Base-by-base conservation (phyloP, 2,329 filamentous ascomycete genomes). In the Fusarium papillatum region DNA sequence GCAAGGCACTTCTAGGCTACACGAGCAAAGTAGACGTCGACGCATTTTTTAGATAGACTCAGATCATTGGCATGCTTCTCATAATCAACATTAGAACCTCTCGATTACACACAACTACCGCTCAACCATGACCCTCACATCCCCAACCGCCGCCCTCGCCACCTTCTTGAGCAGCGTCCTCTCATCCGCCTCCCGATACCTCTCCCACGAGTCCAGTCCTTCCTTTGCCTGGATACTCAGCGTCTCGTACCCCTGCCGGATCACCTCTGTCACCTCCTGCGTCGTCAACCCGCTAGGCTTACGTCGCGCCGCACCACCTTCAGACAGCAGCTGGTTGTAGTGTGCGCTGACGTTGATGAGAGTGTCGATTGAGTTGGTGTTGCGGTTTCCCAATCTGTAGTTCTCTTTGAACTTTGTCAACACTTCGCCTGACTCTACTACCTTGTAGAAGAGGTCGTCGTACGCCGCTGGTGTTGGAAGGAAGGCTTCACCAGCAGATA, bases 401-500 rank as follows among this genome's bases (percentile, higher is more conserved):
- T 91, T 93, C 73, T 95, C 92, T 48, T 95, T 92, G 85, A 98
- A 98, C 81, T 95, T 95, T 38, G 89, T 86, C 26, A 98, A 89
- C 16, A 95, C 90, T 61, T 98, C 95, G 14, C 96, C 95, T 3
- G 93, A 94, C 84, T 99, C 97, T 31, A 98, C 95, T 3, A 98
- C 90, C 85, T 99, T 99, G 90, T 99, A 99, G 86, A 99, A 98
- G 0, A 99, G 88, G 81, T 99, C 97, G 80, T 99, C 97, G 83
- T 98, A 98, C 2, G 95, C 93, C 22, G 94, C 91, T 1, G 95
- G 93, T 36, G 94, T 95, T 0, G 96, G 97, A 10, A 99, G 89
- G 84, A 99, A 98, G 4, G 94, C 93, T 82, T 98, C 97, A 9
- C 97, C 97, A 3, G 92, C 91, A 2, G 95, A 97, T 10, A 99